phyloP scores from a whole-genome alignment of 257 asterid species.

The Nicotiana obtusifolia region DNA sequence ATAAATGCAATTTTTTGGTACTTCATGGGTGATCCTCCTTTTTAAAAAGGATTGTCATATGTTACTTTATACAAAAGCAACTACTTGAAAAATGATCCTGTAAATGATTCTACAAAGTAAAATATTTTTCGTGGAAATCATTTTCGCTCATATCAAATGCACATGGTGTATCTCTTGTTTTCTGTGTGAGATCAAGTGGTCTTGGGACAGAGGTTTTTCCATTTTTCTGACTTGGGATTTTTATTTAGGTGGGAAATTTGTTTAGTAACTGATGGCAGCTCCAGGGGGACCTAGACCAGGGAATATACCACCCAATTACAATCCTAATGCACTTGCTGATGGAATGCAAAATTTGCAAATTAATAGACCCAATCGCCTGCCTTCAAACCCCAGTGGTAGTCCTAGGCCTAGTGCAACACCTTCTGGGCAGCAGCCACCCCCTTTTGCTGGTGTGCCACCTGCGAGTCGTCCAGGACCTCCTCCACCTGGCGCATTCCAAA shows the following conservation, averaged over 20 bases:
- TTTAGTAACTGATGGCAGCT: conserved; percentile 47
- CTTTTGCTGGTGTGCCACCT: conserved; percentile 42
- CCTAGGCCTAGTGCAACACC: conserved; percentile 58
- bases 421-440: conserved; percentile 62
- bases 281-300: conserved; percentile 89
- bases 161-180: not conserved
- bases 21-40: too few species aligned
- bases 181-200: not conserved
- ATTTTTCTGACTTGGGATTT: not conserved
- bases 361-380: conserved; percentile 61
- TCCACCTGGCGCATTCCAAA: conserved; percentile 58
- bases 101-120: not conserved
- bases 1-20: too few species aligned
- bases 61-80: not conserved
- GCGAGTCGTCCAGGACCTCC: conserved; percentile 67
- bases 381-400: conserved; percentile 15
- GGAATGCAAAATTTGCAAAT: conserved; percentile 77
- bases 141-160: not conserved
- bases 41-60: not conserved
- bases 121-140: too few species aligned
- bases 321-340: conserved; percentile 62
- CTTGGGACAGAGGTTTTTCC: not conserved
- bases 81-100: not conserved
- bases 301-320: conserved; percentile 61
- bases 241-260: not conserved